Percentiles rank a stretch among this genome's conserved stretches.
phyloP scores from a whole-genome alignment of 306 rosid species.

The Lathyrus aphaca region DNA sequence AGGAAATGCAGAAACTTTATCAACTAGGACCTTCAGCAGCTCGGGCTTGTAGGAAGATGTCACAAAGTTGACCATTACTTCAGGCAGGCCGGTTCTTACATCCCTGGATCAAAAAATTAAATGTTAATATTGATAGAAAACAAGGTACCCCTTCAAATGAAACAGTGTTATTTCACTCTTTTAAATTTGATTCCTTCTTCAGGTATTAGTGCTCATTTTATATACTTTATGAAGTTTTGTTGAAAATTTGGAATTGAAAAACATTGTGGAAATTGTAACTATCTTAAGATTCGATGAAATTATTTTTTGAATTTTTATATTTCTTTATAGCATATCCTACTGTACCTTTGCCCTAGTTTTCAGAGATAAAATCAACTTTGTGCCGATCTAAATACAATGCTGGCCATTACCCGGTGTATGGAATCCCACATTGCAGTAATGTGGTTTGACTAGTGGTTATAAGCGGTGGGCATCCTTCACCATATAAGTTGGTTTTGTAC shows the following conservation, averaged over 20 bases:
- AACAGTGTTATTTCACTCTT: slow-evolving; percentile 1
- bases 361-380: not conserved
- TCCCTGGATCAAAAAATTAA: slow-evolving; percentile 56
- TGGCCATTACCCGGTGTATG: not conserved
- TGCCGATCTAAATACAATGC: not conserved
- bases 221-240: not conserved
- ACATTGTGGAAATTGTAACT: slow-evolving; percentile 4
- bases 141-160: slow-evolving; percentile 18
- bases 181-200: slow-evolving; percentile 7
- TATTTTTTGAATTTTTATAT: not conserved
- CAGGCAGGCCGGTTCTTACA: slow-evolving; percentile 67
- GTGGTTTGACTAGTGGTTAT: not conserved
- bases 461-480: not conserved
- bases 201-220: not conserved
- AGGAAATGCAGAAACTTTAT: slow-evolving; percentile 68
- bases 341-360: not conserved
- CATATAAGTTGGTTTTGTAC: not conserved
- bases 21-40: slow-evolving; percentile 68
- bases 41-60: slow-evolving; percentile 85
- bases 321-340: not conserved
- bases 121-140: slow-evolving; percentile 20
- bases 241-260: slow-evolving; percentile 1
- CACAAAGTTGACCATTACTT: slow-evolving; percentile 95
- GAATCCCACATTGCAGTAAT: not conserved
- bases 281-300: not conserved